A percentile compares a stretch with the other conserved stretches of the same genome.
Conservation (phyloP, 805 yeast species). For the Hanseniaspora taiwanica region DNA sequence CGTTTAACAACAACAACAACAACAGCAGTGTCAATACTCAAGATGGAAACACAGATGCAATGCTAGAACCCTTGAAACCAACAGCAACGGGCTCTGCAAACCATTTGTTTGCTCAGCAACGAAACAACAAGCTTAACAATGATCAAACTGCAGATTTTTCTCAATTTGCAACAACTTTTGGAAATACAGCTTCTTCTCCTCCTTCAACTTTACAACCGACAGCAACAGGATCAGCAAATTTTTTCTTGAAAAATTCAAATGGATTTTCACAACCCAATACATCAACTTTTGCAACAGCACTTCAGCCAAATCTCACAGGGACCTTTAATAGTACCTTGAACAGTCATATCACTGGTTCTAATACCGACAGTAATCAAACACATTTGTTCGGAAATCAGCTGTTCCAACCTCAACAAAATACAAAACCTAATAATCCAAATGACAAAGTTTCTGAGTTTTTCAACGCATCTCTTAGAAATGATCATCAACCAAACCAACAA, state of each 20-base stretch:
- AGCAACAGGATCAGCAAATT: slow-evolving; percentile 24
- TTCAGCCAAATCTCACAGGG: not conserved
- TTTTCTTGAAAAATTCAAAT: slow-evolving; percentile 15
- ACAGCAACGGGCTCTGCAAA: slow-evolving; percentile 25
- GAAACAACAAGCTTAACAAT: not conserved
- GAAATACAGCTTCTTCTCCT: too few relatives aligned
- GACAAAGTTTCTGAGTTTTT: not conserved
- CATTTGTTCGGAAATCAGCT: not conserved
- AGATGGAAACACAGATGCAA: slow-evolving; percentile 2
- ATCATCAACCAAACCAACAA: not conserved
- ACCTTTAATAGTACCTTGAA: not conserved
- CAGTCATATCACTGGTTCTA: too few relatives aligned
- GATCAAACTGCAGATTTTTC: not conserved
- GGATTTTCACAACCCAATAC: slow-evolving; percentile 1
- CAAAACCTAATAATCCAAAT: not conserved
- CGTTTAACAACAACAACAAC: slow-evolving; percentile 6
- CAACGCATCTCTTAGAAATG: not conserved
- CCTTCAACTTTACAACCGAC: slow-evolving; percentile 24
- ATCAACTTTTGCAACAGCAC: not conserved
- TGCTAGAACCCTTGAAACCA: slow-evolving; percentile 23
- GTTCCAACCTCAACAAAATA: not conserved
- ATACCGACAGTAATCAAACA: too few relatives aligned
- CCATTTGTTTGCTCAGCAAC: slow-evolving; percentile 20
- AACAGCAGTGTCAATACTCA: not conserved
- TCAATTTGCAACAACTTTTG: not conserved